These are phyloP conservation scores for Mycosphaerella sp. DNA, from an alignment of 2,329 filamentous ascomycete genomes.

Conservation along the genomic window DNA sequence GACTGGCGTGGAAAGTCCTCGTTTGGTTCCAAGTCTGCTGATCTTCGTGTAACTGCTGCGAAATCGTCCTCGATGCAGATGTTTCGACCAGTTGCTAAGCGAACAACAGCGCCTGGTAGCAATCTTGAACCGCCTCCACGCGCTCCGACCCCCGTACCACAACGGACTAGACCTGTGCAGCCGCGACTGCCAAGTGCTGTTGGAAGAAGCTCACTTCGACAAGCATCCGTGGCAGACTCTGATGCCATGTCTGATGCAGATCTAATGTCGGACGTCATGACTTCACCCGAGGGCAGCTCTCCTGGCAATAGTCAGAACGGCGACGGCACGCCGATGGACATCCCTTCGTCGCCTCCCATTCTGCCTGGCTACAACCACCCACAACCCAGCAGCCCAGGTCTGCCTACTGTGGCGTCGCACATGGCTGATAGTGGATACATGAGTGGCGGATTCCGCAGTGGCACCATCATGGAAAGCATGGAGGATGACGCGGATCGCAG, in stretches of 20 bases:
- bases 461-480: conserved; percentile 63
- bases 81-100: conserved; percentile 63
- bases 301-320: conserved; percentile 41
- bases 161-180: conserved; percentile 35
- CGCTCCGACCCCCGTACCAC: conserved; percentile 69
- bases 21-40: conserved; percentile 61
- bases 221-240: conserved; percentile 29
- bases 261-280: conserved; percentile 39
- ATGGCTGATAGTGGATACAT: conserved; percentile 70
- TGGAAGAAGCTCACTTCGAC: conserved; percentile 28
- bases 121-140: conserved; percentile 68
- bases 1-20: conserved; percentile 65
- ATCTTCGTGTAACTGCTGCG: conserved; percentile 82
- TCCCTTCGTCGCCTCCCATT: conserved; percentile 85
- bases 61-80: conserved; percentile 81
- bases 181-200: conserved; percentile 28
- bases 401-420: conserved; percentile 47
- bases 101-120: conserved; percentile 43
- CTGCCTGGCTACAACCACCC: conserved; percentile 48
- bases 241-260: conserved; percentile 31
- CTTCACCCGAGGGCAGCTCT: conserved; percentile 45
- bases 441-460: conserved; percentile 48
- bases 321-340: conserved; percentile 66
- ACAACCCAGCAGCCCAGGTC: conserved; percentile 67
- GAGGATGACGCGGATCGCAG: conserved; percentile 47